Evolutionary conservation across 1,139 yeast genomes (phyloP).

Genomic region (Zygosaccharomyces sapae): DNA sequence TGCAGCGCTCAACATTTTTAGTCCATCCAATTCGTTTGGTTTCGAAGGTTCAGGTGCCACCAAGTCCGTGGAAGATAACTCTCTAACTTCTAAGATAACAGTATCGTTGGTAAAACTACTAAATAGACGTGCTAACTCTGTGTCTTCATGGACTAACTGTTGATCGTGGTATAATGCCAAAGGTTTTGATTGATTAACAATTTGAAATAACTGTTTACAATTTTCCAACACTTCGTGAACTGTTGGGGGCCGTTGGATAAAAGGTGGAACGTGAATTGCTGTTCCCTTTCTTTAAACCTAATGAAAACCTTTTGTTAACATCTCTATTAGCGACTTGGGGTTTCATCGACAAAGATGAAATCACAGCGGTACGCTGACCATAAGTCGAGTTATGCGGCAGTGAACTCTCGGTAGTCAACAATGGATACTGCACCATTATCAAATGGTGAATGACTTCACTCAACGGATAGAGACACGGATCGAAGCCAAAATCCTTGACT

Average conservation of each 20-base stretch:
- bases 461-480: constrained; percentile 54
- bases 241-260: constrained; percentile 37
- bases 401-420: constrained; percentile 25
- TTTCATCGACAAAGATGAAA: constrained; percentile 33
- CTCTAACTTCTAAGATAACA: constrained; percentile 28
- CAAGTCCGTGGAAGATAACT: constrained; percentile 11
- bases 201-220: constrained; percentile 30
- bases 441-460: constrained; percentile 64
- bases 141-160: constrained; percentile 26
- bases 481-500: constrained; percentile 77
- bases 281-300: constrained; percentile 31
- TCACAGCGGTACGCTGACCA: constrained; percentile 20
- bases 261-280: constrained; percentile 33
- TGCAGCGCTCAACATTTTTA: constrained; percentile 26
- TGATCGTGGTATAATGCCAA: constrained; percentile 26
- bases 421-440: constrained; percentile 62
- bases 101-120: constrained; percentile 28
- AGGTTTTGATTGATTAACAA: constrained; percentile 17
- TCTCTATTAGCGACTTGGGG: constrained; percentile 36
- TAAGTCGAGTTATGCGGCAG: constrained; percentile 10
- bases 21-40: constrained; percentile 18
- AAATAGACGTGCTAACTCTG: constrained; percentile 29
- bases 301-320: constrained; percentile 30
- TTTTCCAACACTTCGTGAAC: constrained; percentile 32
- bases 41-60: constrained; percentile 8